phyloP scores from a whole-genome alignment of 192 early-diverging fungal genomes.

The Endogone sp. region DNA sequence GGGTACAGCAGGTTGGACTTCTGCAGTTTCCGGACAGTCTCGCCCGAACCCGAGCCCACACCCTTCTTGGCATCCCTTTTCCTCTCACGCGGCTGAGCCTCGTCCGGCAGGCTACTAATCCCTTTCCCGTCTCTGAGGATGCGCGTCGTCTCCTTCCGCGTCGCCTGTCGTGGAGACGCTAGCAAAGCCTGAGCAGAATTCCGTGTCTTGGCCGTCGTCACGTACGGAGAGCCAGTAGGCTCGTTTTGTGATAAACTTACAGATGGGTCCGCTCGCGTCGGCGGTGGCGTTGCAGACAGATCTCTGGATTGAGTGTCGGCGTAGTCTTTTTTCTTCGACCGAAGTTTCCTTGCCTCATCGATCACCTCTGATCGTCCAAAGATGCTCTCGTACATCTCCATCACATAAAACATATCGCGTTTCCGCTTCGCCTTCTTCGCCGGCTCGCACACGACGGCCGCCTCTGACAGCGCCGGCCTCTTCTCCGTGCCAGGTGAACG shows the following conservation, averaged over 20 bases:
- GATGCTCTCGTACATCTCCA: neutral
- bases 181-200: too few relatives aligned
- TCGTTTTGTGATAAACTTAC: neutral
- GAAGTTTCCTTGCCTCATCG: neutral
- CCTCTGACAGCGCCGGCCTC: neutral
- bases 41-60: too few relatives aligned
- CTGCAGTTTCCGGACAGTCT: neutral
- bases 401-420: neutral
- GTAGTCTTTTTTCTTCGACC: neutral
- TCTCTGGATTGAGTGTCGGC: neutral
- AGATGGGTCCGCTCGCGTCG: too few relatives aligned
- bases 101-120: neutral
- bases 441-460: neutral
- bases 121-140: neutral
- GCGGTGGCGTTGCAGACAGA: neutral
- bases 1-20: neutral
- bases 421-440: neutral
- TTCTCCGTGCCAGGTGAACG: too few relatives aligned
- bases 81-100: neutral
- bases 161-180: neutral
- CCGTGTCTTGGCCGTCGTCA: too few relatives aligned
- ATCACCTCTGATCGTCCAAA: neutral
- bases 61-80: neutral
- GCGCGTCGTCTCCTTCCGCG: neutral
- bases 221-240: too few relatives aligned